A percentile compares a stretch with the other conserved stretches of the same genome.
Conservation (phyloP, 768 basidiomycete genomes). For the Calocybe cyanea region DNA sequence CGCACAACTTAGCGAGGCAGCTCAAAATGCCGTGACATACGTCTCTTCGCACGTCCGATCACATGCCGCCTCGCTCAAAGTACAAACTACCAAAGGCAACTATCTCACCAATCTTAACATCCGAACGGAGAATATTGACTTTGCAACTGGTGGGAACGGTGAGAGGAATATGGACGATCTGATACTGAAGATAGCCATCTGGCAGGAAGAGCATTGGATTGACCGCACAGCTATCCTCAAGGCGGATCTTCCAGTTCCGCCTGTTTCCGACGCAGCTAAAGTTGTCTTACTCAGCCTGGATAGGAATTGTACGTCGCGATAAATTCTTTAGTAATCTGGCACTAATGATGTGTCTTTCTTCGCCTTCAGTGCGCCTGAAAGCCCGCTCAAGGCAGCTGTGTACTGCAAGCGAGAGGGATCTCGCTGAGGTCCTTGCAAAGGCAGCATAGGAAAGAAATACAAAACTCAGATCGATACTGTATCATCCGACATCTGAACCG, state of each 20-base stretch:
- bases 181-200: constrained; percentile 87
- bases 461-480: not conserved
- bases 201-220: constrained; percentile 92
- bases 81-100: constrained; percentile 94
- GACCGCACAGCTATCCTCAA: constrained; percentile 77
- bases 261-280: constrained; percentile 54
- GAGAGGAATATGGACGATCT: constrained; percentile 92
- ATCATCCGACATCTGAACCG: not conserved
- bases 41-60: constrained; percentile 73
- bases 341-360: constrained; percentile 12
- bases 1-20: constrained; percentile 68
- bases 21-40: constrained; percentile 68
- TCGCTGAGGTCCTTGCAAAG: constrained; percentile 58
- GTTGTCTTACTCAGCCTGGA: constrained; percentile 90
- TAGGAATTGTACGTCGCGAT: constrained; percentile 74
- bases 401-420: constrained; percentile 82
- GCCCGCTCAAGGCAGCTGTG: constrained; percentile 83
- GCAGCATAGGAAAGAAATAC: constrained; percentile 9
- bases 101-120: constrained; percentile 82
- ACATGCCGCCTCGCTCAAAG: constrained; percentile 77
- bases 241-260: constrained; percentile 27
- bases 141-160: constrained; percentile 38
- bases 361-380: constrained; percentile 74
- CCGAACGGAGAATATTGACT: constrained; percentile 81
- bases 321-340: constrained; percentile 2